Evolutionary conservation across 345 rosid genomes (phyloP), one percentile per base, ranked within the genome.

Genomic region (Acer yangbiense): DNA sequence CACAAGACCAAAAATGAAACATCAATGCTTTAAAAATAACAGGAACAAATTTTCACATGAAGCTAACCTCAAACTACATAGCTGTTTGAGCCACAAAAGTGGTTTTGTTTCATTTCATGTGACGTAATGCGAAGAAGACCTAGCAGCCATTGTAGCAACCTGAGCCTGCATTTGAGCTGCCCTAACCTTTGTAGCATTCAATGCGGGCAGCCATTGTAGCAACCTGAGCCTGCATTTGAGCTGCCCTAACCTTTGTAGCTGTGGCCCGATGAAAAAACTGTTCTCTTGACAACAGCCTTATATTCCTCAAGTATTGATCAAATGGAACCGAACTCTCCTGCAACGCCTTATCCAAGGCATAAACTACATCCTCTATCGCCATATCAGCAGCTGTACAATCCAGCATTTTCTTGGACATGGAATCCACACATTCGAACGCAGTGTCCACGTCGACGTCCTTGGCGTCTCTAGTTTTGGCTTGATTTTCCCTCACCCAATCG

Each of bases 221-320:
- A 84, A 96, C 93, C 86, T 90, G 97, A 70, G 97, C 95, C 78
- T 96, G 97, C 97, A 94, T 90, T 88, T 96, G 98, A 20, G 70
- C 81, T 0, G 88, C 93, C 75, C 97, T 85, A 72, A 94, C 91
- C 84, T 96, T 94, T 1, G 90, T 87, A 17, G 92, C 93, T 0
- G 89, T 88, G 6, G 99, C 99, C 69, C 93, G 79, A 25, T 91
- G 91, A 29, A 96, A 94, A 72, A 96, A 96, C 90, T 96, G 99
- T 32, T 96, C 97, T 17, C 99, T 87, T 0, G 98, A 94, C 88
- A 96, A 77, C 87, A 89, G 73, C 84, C 99, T 94, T 66, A 96
- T 90, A 80, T 83, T 92, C 90, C 95, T 89, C 89, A 94, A 77
- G 71, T 96, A 96, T 84, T 87, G 97, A 88, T 91, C 97, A 79